A percentile compares a stretch with the other conserved stretches of the same genome.
phyloP scores from a whole-genome alignment of 371 early-diverging fungal genomes.

The Ordospora colligata region DNA sequence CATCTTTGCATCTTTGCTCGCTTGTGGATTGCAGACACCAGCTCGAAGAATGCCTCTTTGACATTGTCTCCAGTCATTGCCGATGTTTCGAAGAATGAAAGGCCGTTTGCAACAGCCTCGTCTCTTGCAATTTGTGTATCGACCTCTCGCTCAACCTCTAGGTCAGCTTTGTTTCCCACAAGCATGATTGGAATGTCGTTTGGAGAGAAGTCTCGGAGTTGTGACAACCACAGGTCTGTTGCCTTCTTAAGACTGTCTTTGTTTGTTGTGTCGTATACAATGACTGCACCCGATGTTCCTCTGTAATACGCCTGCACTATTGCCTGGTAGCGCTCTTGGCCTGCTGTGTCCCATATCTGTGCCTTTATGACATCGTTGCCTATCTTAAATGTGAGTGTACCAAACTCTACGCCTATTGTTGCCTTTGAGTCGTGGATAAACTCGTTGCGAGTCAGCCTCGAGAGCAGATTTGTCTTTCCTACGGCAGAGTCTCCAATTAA shows the following conservation, averaged over 20 bases:
- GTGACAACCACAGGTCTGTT: constrained; percentile 87
- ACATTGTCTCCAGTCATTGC: constrained; percentile 78
- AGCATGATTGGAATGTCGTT: constrained; percentile 91
- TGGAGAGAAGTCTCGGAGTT: constrained; percentile 90
- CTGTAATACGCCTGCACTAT: constrained; percentile 78
- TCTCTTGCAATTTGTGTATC: constrained; percentile 86
- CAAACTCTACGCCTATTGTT: constrained; percentile 97
- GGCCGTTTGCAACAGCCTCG: constrained; percentile 71
- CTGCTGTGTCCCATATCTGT: constrained; percentile 95
- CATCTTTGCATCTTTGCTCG: constrained; percentile 33
- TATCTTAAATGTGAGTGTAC: constrained; percentile 85
- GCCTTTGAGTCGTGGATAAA: constrained; percentile 91
- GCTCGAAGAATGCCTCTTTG: constrained; percentile 73
- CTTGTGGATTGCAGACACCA: constrained; percentile 70
- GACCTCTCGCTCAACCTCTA: constrained; percentile 82
- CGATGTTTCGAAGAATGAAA: constrained; percentile 76
- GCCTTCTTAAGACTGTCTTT: constrained; percentile 78
- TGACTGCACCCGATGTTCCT: constrained; percentile 92
- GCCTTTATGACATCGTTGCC: constrained; percentile 91
- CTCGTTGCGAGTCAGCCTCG: constrained; percentile 88
- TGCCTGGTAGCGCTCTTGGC: constrained; percentile 63
- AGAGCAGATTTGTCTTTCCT: constrained; percentile 95
- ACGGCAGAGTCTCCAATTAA: constrained; percentile 98
- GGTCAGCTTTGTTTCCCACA: constrained; percentile 97
- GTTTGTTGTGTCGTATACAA: constrained; percentile 95